phyloP scores from a whole-genome alignment of 192 early-diverging fungal genomes.

The Gonapodya prolifera region DNA sequence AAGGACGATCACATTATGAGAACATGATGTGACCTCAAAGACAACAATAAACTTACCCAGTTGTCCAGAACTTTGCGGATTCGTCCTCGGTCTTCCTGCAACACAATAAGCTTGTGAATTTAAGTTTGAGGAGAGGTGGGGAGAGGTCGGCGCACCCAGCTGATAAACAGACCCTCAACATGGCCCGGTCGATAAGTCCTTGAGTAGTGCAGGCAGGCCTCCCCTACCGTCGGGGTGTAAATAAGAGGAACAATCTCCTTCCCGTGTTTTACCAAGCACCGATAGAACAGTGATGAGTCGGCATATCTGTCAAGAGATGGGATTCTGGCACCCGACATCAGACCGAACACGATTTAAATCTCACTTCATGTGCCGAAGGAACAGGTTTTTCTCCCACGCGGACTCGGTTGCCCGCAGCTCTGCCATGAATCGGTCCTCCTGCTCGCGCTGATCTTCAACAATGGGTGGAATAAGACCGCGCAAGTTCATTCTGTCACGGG shows the following conservation, averaged over 20 bases:
- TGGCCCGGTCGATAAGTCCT: constrained; percentile 67
- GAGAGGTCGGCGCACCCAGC: no score
- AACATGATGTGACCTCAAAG: no score
- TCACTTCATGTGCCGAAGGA: constrained; percentile 26
- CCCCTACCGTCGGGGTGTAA: constrained; percentile 46
- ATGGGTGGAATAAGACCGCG: constrained; percentile 58
- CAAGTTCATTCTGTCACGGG: constrained; percentile 44
- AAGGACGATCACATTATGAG: no score
- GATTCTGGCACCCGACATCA: not conserved
- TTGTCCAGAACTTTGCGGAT: constrained; percentile 64
- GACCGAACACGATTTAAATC: not conserved
- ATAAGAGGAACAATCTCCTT: constrained; percentile 57
- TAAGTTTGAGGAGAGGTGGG: constrained; percentile 58
- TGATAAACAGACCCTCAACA: constrained; percentile 66
- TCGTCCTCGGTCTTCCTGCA: constrained; percentile 30
- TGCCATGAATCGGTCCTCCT: constrained; percentile 63
- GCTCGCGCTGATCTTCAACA: constrained; percentile 57
- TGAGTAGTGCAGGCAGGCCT: constrained; percentile 75
- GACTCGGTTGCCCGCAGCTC: constrained; percentile 58
- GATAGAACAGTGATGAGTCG: constrained; percentile 73
- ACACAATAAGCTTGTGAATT: no score
- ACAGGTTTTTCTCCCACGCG: constrained; percentile 72
- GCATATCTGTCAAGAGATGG: constrained; percentile 34
- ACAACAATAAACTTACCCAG: no score
- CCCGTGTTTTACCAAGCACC: constrained; percentile 56